phyloP scores from a whole-genome alignment of 2,329 filamentous ascomycete genomes.

The Harringtonia aguacate region DNA sequence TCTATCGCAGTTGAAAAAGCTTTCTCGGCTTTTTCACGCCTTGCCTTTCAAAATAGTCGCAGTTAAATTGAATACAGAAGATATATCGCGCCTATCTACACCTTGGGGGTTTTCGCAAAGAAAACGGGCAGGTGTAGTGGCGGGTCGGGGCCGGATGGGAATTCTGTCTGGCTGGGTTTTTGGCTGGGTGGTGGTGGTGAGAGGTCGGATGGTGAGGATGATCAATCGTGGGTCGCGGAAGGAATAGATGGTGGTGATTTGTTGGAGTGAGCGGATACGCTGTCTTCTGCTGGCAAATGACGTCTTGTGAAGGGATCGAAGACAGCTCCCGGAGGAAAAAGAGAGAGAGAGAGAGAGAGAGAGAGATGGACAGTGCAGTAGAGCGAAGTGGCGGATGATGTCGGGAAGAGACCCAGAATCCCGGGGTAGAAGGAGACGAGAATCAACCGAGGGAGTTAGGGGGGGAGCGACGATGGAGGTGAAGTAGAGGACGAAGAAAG shows the following conservation, averaged over 20 bases:
- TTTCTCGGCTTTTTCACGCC: conserved; percentile 24
- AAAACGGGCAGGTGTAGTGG: conserved; percentile 85
- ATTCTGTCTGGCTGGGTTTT: conserved; percentile 7
- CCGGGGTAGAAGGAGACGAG: neutral
- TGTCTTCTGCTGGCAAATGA: conserved; percentile 1
- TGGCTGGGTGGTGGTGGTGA: conserved; percentile 1
- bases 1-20: conserved; percentile 5
- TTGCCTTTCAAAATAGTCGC: conserved; percentile 2
- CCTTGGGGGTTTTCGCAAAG: conserved; percentile 72
- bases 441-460: neutral
- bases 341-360: neutral
- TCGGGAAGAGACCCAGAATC: neutral
- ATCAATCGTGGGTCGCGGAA: neutral
- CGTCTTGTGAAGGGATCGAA: conserved; percentile 7
- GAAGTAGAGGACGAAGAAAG: neutral
- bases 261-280: neutral
- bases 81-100: conserved; percentile 58
- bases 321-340: conserved; percentile 2
- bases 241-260: neutral
- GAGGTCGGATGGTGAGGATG: conserved; percentile 11
- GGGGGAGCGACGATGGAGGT: neutral
- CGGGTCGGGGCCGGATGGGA: conserved; percentile 24
- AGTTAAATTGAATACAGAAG: conserved; percentile 28
- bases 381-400: neutral
- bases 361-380: neutral